Evolutionary conservation across 495 filamentous ascomycete genomes (phyloP), one percentile per base, ranked within the genome.

Genomic region (Darksidea phi): DNA sequence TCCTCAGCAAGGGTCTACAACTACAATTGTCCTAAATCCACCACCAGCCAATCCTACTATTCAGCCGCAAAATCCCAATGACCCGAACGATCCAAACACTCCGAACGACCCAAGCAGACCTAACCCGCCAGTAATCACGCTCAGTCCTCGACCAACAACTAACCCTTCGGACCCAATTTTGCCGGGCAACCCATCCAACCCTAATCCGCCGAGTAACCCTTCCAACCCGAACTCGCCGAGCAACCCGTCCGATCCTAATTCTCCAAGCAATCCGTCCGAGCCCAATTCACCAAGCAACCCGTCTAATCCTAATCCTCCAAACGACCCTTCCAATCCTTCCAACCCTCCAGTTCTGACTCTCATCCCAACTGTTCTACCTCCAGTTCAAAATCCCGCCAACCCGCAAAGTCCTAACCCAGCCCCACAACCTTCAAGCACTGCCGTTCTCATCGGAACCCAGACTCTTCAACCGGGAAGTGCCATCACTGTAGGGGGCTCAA

Each of bases 371-470:
- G 24, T 21, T n/a, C 20, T 13, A 6, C 2, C 28, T 10, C 18
- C 51, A 21, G 18, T 15, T 10, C 32, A 41, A 36, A 17, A 21
- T 20, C 41, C 51, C 12, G 26, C 34, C 41, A 54, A 54, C 24
- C 18, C 51, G 32, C 18, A 18, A 43, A 43, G 8, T 38, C 34
- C 18, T 3, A 11, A 54, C 36, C 12, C 37, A 21, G 15, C 11
- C 1, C 23, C 23, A 2, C 17, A 42, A 15, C 55, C 55, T 11
- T 58, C 55, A 3, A 17, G 17, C 26, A 20, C 57, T 28, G 57
- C 34, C 7, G 24, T 60, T 21, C 43, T 60, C 12, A 60, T 60
- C 47, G 57, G 57, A 15, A 26, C 47, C 17, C 57, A 60, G 21
- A 60, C 59, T 13, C 49, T 62, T 3, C 8, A 7, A 5, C 50